Conservation (phyloP, 257 asterid species). For the Solanum sitiens region DNA sequence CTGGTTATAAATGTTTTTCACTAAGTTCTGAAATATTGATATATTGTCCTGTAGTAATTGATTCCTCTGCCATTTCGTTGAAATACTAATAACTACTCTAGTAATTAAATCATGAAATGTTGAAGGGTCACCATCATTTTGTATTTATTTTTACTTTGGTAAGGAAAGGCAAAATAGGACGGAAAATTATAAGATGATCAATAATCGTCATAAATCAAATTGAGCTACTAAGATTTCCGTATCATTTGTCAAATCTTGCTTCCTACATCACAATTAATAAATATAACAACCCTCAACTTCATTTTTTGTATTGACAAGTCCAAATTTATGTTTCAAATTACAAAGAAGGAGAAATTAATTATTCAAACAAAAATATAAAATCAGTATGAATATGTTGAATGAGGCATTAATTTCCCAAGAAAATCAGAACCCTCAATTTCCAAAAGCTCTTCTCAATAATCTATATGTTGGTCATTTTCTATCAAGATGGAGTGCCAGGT, state of each 20-base stretch:
- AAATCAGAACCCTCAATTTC: conserved; percentile 14
- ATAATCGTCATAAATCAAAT: no score
- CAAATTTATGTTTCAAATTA: background rate
- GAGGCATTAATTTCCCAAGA: conserved; percentile 12
- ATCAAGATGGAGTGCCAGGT: conserved; percentile 99
- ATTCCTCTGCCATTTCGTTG: background rate
- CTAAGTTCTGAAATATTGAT: background rate
- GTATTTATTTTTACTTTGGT: background rate
- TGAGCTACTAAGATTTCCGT: background rate
- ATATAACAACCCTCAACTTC: background rate
- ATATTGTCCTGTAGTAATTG: background rate
- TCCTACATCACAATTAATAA: background rate
- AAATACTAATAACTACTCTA: background rate
- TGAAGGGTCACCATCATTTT: background rate
- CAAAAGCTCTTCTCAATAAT: conserved; percentile 37
- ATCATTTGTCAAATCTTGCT: background rate
- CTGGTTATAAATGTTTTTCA: no score
- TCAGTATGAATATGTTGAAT: background rate
- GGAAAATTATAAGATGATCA: background rate
- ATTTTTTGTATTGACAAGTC: background rate
- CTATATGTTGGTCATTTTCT: conserved; percentile 79
- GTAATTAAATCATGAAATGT: background rate
- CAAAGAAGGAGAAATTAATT: background rate
- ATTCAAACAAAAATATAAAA: background rate
- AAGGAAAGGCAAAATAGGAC: background rate